phyloP scores from a whole-genome alignment of 2,329 filamentous ascomycete species.

The Trichoderma arundinaceum region DNA sequence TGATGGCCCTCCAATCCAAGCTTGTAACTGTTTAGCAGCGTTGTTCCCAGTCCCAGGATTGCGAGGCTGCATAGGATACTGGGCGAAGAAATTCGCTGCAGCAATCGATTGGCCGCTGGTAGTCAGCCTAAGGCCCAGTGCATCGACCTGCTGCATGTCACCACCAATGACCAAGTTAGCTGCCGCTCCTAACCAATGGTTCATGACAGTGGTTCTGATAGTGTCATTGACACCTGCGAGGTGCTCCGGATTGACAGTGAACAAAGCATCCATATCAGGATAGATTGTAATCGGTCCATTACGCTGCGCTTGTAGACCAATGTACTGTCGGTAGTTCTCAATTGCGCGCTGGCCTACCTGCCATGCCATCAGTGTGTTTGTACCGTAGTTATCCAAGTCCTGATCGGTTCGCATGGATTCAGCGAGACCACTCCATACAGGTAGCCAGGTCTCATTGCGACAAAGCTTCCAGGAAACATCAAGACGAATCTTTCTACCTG shows the following conservation, averaged over 20 bases:
- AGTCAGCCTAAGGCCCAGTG: constrained; percentile 9
- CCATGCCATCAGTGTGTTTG: constrained; percentile 28
- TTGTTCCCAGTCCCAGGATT: constrained; percentile 30
- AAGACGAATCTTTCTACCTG: constrained; percentile 25
- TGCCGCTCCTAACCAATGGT: constrained; percentile 31
- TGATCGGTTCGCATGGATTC: constrained; percentile 29
- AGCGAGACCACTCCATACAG: constrained; percentile 27
- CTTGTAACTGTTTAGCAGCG: constrained; percentile 26
- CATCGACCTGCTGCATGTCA: constrained; percentile 28
- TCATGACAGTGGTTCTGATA: constrained; percentile 29
- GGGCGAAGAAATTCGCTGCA: constrained; percentile 29
- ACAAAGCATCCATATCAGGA: constrained; percentile 30
- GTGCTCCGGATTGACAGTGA: constrained; percentile 23
- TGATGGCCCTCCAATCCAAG: constrained; percentile 30
- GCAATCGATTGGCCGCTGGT: constrained; percentile 30
- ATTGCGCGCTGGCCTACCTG: constrained; percentile 29
- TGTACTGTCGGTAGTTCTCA: constrained; percentile 31
- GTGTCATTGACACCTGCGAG: constrained; percentile 30
- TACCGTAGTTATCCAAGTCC: constrained; percentile 30
- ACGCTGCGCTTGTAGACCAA: constrained; percentile 29
- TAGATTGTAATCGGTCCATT: constrained; percentile 30
- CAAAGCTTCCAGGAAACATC: constrained; percentile 31
- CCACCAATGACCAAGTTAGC: constrained; percentile 29
- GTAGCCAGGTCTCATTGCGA: constrained; percentile 30
- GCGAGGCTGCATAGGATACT: constrained; percentile 31